Evolutionary conservation across 2,329 filamentous ascomycete genomes (phyloP), one percentile per base, ranked within the genome.

Genomic region (Trichoderma sp.): DNA sequence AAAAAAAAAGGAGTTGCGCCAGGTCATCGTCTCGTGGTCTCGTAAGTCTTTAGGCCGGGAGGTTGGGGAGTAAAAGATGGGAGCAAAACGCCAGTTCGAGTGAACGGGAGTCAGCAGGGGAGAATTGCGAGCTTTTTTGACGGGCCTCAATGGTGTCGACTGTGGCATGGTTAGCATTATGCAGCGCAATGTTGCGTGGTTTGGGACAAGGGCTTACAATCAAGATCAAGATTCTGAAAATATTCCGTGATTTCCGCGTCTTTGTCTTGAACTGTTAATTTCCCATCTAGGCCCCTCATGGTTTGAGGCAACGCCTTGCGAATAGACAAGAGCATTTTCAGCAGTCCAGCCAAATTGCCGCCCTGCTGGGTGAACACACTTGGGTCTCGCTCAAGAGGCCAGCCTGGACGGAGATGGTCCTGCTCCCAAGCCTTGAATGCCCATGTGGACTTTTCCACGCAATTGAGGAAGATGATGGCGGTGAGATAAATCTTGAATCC

Each of bases 401-500:
- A 90, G 52, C 84, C 82, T 0, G 83, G 82, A 2, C 85, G 82
- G 29, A 89, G 82, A 59, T 85, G 84, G 66, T 87, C 83, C 74
- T 89, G 86, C 72, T 89, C 87, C 87, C 87, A 90, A 2, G 86
- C 87, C 70, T 89, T 89, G 78, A 90, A 90, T 1, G 86, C 85
- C 88, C 88, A 90, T 0, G 87, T 90, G 0, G 87, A 87, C 78
- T 90, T 90, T 74, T 90, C 88, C 15, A 90, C 81, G 71, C 87
- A 89, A 73, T 89, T 89, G 57, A 90, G 82, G 70, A 90, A 84
- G 64, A 90, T 84, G 66, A 90, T 76, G 3, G 86, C 84, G 3
- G 87, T 84, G 25, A 90, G 82, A 72, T 88, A 90, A 77, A 88
- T 85, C 71, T 84, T 84, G 72, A 88, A 89, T 35, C 84, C 84